phyloP scores from a whole-genome alignment of 2,329 filamentous ascomycete genomes.

The Ophiocordyceps sinensis region DNA sequence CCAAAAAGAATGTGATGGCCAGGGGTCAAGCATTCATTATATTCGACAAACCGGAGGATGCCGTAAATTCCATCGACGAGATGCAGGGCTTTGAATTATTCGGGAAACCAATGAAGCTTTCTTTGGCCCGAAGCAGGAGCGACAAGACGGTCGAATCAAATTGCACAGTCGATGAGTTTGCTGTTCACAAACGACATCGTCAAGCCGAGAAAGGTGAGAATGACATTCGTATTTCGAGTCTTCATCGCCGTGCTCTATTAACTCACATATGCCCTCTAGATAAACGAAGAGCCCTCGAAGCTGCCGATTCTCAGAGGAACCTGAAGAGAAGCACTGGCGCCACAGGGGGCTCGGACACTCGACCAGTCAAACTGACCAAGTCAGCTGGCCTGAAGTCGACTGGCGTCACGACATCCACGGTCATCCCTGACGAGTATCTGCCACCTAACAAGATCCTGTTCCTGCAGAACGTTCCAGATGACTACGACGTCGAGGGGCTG shows the following conservation, averaged over 20 bases:
- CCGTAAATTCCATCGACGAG: conserved; percentile 69
- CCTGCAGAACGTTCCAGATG: conserved; percentile 80
- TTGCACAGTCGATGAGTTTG: conserved; percentile 67
- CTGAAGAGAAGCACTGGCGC: conserved; percentile 45
- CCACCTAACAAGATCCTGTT: conserved; percentile 96
- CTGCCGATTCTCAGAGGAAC: conserved; percentile 63
- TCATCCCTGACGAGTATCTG: conserved; percentile 93
- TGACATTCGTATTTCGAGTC: neutral
- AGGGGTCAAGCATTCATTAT: conserved; percentile 96
- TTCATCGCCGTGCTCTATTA: neutral
- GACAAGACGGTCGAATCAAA: conserved; percentile 72
- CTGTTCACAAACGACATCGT: conserved; percentile 70
- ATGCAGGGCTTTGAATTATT: conserved; percentile 88
- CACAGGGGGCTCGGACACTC: conserved; percentile 31
- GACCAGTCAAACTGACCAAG: conserved; percentile 52
- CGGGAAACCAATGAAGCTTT: conserved; percentile 76
- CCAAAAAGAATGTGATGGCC: conserved; percentile 78
- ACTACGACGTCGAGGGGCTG: conserved; percentile 68
- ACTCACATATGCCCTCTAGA: conserved; percentile 22
- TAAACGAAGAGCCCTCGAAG: conserved; percentile 69
- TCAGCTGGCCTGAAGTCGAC: conserved; percentile 59
- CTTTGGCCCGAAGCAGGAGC: conserved; percentile 68
- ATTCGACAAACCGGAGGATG: conserved; percentile 70
- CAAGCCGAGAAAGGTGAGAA: conserved; percentile 78
- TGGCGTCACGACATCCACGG: conserved; percentile 48